Evolutionary conservation across 164 flowering plant genomes (phyloP), one percentile per base, ranked within the genome.

Genomic region (Euptelea pleiosperma): DNA sequence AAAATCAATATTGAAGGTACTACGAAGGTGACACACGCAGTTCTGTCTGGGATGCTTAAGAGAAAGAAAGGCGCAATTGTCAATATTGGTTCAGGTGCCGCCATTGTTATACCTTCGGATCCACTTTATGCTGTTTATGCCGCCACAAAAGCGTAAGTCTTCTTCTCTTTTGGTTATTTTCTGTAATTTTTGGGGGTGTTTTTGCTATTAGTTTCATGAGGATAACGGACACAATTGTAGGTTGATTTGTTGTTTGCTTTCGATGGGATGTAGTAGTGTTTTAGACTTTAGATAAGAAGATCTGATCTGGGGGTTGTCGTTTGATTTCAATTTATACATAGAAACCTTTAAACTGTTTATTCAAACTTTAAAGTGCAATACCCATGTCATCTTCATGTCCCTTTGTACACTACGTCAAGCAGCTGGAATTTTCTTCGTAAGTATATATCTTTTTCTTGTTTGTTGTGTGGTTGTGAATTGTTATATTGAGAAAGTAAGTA

Each of bases 101-200:
- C 75, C 8, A 43, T 55, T 39, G 68, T 34, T 18, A 18, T 76
- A 15, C 69, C 86, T 29, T 81, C 88, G 0, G 58, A 63, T 55
- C 91, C 91, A 37, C 67, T 82, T 0, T 71, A 50, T 46, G 33
- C 86, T 8, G 33, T 81, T 22, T 85, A 85, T 63, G 79, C 83
- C 9, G 77, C 91, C 12, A 59, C 88, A 3, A 85, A 85, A 79
- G 82, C 81, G 85, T 80, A 73, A 73, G 84, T 55, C 14, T n/a
- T 26, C n/a, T 33, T 34, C 11, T 15, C 22, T 59, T 34, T 22
- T 15, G 26, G 14, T 21, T 25, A 29, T 14, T 1, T 31, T 29
- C 2, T 36, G 4, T 24, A 12, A 22, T 25, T 33, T 26, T 7
- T 6, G 4, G 15, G 14, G 15, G 18, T 24, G n/a, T 15, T 8